Evolutionary conservation across 257 asterid genomes (phyloP).

Genomic region (Gentiana macrophylla): DNA sequence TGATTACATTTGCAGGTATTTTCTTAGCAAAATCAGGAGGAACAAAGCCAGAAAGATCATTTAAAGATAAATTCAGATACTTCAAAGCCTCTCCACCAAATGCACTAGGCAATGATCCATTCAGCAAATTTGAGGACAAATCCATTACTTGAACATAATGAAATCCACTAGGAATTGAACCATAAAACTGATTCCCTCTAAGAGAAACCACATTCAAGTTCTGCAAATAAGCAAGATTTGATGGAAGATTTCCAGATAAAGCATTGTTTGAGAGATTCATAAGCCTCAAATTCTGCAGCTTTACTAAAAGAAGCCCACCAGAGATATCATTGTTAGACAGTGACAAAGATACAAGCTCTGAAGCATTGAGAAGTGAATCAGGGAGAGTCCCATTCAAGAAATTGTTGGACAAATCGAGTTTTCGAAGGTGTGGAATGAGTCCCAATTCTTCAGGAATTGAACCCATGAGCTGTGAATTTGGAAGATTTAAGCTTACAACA

Average conservation of each 20-base stretch:
- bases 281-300: conserved; percentile 18
- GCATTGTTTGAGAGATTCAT: conserved; percentile 57
- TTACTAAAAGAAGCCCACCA: conserved; percentile 38
- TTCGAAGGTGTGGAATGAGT: conserved; percentile 40
- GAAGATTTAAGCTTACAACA: conserved; percentile 44
- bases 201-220: conserved; percentile 47
- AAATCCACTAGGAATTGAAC: conserved; percentile 39
- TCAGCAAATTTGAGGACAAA: conserved; percentile 52
- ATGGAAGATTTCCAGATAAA: conserved; percentile 47
- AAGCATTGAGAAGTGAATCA: conserved; percentile 42
- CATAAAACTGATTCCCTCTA: conserved; percentile 43
- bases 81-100: conserved; percentile 52
- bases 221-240: conserved; percentile 20
- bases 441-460: conserved; percentile 58
- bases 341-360: conserved; percentile 43
- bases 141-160: conserved; percentile 40
- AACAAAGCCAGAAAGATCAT: conserved; percentile 54
- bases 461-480: conserved; percentile 50
- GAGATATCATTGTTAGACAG: conserved; percentile 39
- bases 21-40: conserved; percentile 41
- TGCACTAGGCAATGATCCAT: conserved; percentile 55
- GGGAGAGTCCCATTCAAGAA: conserved; percentile 70
- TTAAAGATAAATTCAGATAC: conserved; percentile 70
- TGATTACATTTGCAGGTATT: conserved; percentile 43
- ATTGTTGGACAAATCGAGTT: conserved; percentile 62